Evolutionary conservation across 1,139 yeast genomes (phyloP).

Genomic region (Hyphopichia pseudoburtonii): DNA sequence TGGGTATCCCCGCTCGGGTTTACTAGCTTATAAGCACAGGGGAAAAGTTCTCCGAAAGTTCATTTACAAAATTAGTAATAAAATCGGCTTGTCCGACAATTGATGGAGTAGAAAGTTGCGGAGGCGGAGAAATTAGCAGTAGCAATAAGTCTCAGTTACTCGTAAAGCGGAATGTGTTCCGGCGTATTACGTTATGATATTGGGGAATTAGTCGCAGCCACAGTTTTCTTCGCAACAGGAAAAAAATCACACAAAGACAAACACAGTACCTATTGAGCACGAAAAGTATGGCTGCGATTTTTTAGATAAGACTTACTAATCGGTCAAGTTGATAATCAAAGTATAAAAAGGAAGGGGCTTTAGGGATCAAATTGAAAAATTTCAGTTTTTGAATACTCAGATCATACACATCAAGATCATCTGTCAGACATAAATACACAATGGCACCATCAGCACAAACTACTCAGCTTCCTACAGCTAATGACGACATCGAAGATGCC

Average conservation of each 20-base stretch:
- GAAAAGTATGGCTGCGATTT: conserved; percentile 3
- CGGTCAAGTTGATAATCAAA: not conserved
- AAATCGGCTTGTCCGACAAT: no score
- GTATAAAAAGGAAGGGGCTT: not conserved
- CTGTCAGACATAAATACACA: not conserved
- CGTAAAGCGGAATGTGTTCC: no score
- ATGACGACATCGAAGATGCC: conserved; percentile 7
- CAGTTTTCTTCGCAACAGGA: conserved; percentile 1
- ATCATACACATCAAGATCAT: not conserved
- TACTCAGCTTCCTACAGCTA: not conserved
- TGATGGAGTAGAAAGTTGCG: no score
- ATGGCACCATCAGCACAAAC: conserved; percentile 6
- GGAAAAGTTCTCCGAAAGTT: no score
- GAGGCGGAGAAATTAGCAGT: no score
- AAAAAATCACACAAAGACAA: not conserved
- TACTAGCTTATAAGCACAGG: no score
- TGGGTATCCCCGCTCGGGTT: no score
- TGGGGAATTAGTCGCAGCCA: not conserved
- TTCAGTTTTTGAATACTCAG: not conserved
- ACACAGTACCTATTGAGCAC: not conserved
- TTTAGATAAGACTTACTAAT: no score
- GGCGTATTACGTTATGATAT: no score
- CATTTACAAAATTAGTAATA: no score
- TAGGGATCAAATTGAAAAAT: not conserved
- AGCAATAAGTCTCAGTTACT: no score